Conservation (phyloP, 2,329 filamentous ascomycete genomes). For the Domatiomyces globalis region DNA sequence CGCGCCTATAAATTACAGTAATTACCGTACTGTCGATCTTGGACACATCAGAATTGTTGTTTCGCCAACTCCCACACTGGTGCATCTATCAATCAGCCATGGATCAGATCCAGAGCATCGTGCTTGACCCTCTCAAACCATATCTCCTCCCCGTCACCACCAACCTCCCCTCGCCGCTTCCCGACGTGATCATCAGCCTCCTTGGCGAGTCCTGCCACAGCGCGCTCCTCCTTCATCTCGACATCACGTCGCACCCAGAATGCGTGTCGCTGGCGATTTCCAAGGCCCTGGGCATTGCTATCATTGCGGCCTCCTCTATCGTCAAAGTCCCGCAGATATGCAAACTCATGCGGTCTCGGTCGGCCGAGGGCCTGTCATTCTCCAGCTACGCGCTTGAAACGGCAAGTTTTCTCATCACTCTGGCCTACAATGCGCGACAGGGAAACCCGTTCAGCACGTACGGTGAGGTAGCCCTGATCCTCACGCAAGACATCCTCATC, state of each 20-base stretch:
- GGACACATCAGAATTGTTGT: background rate
- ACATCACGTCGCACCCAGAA: conserved; percentile 53
- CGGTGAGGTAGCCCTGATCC: conserved; percentile 84
- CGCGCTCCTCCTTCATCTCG: conserved; percentile 69
- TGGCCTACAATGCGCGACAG: conserved; percentile 85
- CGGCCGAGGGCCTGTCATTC: conserved; percentile 72
- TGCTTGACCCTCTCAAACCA: conserved; percentile 32
- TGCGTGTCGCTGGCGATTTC: conserved; percentile 84
- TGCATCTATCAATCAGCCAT: conserved; percentile 16
- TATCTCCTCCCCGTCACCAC: conserved; percentile 53
- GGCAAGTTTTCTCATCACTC: conserved; percentile 67
- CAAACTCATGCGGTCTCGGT: conserved; percentile 71
- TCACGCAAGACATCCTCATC: conserved; percentile 84
- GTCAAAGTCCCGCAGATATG: conserved; percentile 96
- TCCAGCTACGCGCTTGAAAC: conserved; percentile 89
- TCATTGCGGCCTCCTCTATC: conserved; percentile 75
- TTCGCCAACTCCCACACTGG: conserved; percentile 2
- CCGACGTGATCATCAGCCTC: conserved; percentile 61
- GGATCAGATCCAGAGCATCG: conserved; percentile 28
- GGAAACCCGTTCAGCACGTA: conserved; percentile 93
- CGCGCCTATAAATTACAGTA: too few species aligned
- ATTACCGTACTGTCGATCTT: background rate
- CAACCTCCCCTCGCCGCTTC: conserved; percentile 59
- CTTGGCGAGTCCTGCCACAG: conserved; percentile 76
- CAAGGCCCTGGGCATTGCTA: conserved; percentile 84